A percentile compares a stretch with the other conserved stretches of the same genome.
phyloP scores from a whole-genome alignment of 805 yeast species.

The Metschnikowia dekortorum region DNA sequence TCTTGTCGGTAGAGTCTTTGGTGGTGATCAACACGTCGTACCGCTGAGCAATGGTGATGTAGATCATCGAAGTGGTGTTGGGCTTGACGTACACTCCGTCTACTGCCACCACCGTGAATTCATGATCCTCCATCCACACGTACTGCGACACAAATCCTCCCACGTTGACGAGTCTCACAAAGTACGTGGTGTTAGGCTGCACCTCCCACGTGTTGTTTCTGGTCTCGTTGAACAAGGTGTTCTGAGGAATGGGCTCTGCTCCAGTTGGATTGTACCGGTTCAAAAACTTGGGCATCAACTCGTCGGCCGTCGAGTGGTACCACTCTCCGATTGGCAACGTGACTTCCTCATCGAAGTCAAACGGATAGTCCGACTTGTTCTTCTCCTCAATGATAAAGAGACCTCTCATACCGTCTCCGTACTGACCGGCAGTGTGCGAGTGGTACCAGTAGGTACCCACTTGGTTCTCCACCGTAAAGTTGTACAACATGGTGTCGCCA shows the following conservation, averaged over 20 bases:
- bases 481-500: conserved; percentile 68
- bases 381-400: conserved; percentile 66
- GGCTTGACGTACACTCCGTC: conserved; percentile 88
- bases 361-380: conserved; percentile 49
- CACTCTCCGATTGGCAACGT: conserved; percentile 72
- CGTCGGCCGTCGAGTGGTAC: conserved; percentile 67
- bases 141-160: conserved; percentile 94
- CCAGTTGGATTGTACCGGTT: conserved; percentile 87
- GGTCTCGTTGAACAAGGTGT: conserved; percentile 76
- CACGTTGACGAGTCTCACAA: conserved; percentile 72
- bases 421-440: conserved; percentile 85
- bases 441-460: conserved; percentile 97
- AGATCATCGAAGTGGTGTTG: conserved; percentile 62
- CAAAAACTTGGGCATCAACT: conserved; percentile 54
- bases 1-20: conserved; percentile 53
- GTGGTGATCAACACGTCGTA: conserved; percentile 77
- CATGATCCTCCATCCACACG: conserved; percentile 84
- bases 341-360: conserved; percentile 77
- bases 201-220: conserved; percentile 72
- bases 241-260: conserved; percentile 94
- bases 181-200: conserved; percentile 80
- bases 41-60: conserved; percentile 89
- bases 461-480: conserved; percentile 82
- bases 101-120: conserved; percentile 79
- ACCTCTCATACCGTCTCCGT: conserved; percentile 91